These are phyloP conservation scores for Trametes versicolor DNA, from an alignment of 1,284 basidiomycete genomes.

Conservation along the genomic window DNA sequence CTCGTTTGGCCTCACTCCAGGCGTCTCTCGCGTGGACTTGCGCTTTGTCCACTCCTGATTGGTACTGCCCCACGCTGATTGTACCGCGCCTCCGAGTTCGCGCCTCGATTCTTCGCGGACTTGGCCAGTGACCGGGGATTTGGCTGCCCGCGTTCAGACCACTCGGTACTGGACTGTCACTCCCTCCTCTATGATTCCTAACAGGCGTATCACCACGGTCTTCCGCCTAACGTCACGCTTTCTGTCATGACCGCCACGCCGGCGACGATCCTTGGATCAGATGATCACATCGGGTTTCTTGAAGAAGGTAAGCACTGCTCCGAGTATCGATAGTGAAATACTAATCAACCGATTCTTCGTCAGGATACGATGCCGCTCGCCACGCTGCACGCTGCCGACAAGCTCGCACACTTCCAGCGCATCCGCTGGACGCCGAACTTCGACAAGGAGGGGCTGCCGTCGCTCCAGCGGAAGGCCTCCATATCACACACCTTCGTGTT, in stretches of 20 bases:
- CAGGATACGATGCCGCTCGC: conserved; percentile 59
- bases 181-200: conserved; percentile 87
- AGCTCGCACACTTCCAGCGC: conserved; percentile 57
- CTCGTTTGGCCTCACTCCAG: too few species aligned
- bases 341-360: background rate
- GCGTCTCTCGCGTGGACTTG: too few species aligned
- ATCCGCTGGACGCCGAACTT: conserved; percentile 68
- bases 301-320: conserved; percentile 60
- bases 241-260: conserved; percentile 83
- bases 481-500: conserved; percentile 58
- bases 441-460: conserved; percentile 72
- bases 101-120: conserved; percentile 81
- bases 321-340: conserved; percentile 18
- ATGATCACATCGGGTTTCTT: conserved; percentile 85
- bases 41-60: too few species aligned
- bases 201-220: conserved; percentile 85
- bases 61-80: too few species aligned
- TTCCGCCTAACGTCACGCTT: conserved; percentile 67
- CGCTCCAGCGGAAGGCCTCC: conserved; percentile 54
- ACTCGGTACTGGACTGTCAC: conserved; percentile 82
- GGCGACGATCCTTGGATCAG: conserved; percentile 79
- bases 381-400: conserved; percentile 52
- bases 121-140: background rate
- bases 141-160: conserved; percentile 66
- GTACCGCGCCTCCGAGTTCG: conserved; percentile 88